These are phyloP conservation scores for Chrysosporium keratinophilum DNA, from an alignment of 2,329 filamentous ascomycete species.

Conservation along the genomic window DNA sequence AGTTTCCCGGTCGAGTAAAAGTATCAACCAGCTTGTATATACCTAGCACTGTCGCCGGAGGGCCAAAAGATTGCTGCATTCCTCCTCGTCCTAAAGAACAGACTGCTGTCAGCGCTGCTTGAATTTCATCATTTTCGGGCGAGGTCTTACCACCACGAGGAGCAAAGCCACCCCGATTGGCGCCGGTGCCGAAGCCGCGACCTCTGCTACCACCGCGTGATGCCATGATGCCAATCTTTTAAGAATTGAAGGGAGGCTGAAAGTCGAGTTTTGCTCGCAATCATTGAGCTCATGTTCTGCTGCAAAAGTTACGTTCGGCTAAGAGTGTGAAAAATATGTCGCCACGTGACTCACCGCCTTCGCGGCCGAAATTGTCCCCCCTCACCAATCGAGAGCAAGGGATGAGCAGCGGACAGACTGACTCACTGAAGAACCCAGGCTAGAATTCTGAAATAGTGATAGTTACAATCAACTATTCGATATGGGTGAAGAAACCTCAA, in stretches of 20 bases:
- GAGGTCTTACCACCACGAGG: slow-evolving; percentile 34
- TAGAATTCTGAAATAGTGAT: background rate
- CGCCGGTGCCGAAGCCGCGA: slow-evolving; percentile 41
- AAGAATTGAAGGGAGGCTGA: background rate
- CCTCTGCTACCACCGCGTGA: slow-evolving; percentile 51
- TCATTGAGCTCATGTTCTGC: background rate
- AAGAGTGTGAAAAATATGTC: slow-evolving; percentile 15
- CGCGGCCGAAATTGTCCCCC: slow-evolving; percentile 5
- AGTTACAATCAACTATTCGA: background rate
- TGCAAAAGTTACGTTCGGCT: slow-evolving; percentile 13
- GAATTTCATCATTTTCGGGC: slow-evolving; percentile 17
- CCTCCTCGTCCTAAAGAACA: slow-evolving; percentile 47
- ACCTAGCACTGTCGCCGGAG: slow-evolving; percentile 52
- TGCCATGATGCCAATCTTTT: slow-evolving; percentile 43
- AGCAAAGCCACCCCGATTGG: slow-evolving; percentile 40
- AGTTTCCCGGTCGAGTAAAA: slow-evolving; percentile 18
- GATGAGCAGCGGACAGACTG: background rate
- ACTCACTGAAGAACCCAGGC: background rate
- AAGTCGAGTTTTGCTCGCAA: background rate
- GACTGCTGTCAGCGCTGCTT: background rate
- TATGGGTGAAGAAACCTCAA: slow-evolving; percentile 14
- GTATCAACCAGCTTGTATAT: slow-evolving; percentile 18
- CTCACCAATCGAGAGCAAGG: background rate
- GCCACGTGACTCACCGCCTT: slow-evolving; percentile 19
- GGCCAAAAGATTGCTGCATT: slow-evolving; percentile 52